Evolutionary conservation across 768 basidiomycete species (phyloP), one percentile per base, ranked within the genome.

Genomic region (Gymnopilus dilepis): DNA sequence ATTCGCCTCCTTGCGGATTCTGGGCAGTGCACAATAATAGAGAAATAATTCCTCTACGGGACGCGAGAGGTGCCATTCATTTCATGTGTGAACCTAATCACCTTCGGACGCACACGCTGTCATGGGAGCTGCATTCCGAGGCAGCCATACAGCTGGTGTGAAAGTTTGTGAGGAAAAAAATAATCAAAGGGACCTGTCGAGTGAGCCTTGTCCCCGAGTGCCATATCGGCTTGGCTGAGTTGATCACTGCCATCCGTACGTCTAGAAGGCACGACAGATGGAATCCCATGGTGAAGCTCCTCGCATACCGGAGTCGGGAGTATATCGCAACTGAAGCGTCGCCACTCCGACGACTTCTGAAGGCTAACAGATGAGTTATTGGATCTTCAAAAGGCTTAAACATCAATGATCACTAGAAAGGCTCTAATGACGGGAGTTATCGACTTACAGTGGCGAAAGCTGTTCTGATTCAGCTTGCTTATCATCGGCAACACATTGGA

Each of bases 1-100:
- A 34, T 48, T 30, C 55, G 59, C 64, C 47, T 50, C 17, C 24
- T 47, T 47, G 45, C 45, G 45, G 24, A 26, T 52, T 57, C 41
- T 58, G 50, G 56, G 60, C 55, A 48, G 60, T 55, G 47, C 60
- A 61, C 12, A 31, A 38, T 51, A 37, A 52, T 33, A 56, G 7
- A 41, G 42, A 57, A 37, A 43, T 58, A 47, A 66, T 66, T 66
- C 61, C 65, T 66, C 69, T 65, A 67, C 64, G 65, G 62, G 53
- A 12, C 28, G 26, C 28, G 4, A 30, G 28, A 59, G 56, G 61
- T 58, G 61, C 51, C 62, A 63, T 55, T 59, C 57, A 62, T 63
- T 65, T 56, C 42, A 55, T 43, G 48, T 58, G 64, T 42, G 60
- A 63, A 70, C 62, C 40, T 57, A 45, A 48, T 58, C 57, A 62